These are phyloP conservation scores for Pseudocercospora macadamiae DNA, from an alignment of 2,329 filamentous ascomycete genomes.

Conservation along the genomic window DNA sequence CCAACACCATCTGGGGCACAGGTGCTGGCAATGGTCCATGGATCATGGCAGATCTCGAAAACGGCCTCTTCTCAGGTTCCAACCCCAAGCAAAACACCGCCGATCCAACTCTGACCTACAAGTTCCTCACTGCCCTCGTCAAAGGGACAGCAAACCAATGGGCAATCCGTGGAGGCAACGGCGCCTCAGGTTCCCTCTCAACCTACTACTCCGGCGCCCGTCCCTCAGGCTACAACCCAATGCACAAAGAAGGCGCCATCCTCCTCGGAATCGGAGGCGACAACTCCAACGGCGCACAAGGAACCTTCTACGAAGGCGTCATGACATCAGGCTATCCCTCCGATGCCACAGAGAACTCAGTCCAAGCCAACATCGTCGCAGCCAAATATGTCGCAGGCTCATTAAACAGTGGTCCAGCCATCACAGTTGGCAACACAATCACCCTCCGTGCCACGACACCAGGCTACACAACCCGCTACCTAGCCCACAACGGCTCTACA, in stretches of 20 bases:
- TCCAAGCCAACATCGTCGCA: conserved; percentile 59
- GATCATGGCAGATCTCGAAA: conserved; percentile 72
- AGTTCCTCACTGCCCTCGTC: conserved; percentile 61
- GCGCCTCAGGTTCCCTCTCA: conserved; percentile 57
- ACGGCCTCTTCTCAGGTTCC: conserved; percentile 64
- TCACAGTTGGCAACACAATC: conserved; percentile 55
- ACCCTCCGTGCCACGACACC: conserved; percentile 61
- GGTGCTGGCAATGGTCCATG: conserved; percentile 65
- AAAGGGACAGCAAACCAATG: conserved; percentile 62
- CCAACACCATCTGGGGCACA: conserved; percentile 57
- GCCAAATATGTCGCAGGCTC: conserved; percentile 58
- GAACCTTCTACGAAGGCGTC: conserved; percentile 60
- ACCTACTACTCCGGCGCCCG: conserved; percentile 63
- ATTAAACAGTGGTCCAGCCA: conserved; percentile 52
- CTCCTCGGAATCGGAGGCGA: conserved; percentile 73
- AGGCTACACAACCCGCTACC: conserved; percentile 57
- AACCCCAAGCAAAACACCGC: conserved; percentile 51
- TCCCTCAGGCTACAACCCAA: conserved; percentile 62
- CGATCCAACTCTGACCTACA: conserved; percentile 56
- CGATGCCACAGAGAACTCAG: conserved; percentile 58
- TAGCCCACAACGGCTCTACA: conserved; percentile 55
- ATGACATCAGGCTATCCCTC: conserved; percentile 66
- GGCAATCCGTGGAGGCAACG: conserved; percentile 63
- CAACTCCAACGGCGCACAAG: conserved; percentile 62
- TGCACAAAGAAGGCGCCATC: conserved; percentile 67